phyloP scores from a whole-genome alignment of 2,329 filamentous ascomycete genomes.

The Fusarium bulbicola region DNA sequence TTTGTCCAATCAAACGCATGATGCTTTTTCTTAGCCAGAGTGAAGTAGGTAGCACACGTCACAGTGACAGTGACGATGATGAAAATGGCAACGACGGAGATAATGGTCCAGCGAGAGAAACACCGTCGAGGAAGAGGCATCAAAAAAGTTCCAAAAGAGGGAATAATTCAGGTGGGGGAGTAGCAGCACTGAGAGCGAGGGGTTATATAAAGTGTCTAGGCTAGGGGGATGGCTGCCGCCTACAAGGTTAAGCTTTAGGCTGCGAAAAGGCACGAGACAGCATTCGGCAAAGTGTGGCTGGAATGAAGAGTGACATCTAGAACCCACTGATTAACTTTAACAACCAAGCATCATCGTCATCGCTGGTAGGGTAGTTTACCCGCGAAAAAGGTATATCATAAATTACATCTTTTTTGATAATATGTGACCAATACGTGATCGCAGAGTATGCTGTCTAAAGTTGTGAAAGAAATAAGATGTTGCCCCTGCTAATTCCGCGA shows the following conservation, averaged over 20 bases:
- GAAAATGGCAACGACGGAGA: conserved; percentile 1
- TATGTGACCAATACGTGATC: too few relatives aligned
- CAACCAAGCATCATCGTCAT: neutral
- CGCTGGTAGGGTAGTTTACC: neutral
- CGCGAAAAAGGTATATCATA: fast-evolving
- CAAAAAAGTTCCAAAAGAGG: neutral
- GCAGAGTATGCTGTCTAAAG: too few relatives aligned
- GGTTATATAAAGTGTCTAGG: neutral
- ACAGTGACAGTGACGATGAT: neutral
- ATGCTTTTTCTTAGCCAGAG: neutral
- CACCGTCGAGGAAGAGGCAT: conserved; percentile 19
- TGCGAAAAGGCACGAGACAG: neutral
- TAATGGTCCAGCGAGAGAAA: conserved; percentile 3
- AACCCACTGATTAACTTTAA: neutral
- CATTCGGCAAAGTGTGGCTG: neutral
- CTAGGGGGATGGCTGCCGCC: too few relatives aligned
- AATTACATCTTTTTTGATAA: too few relatives aligned
- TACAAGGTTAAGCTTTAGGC: too few relatives aligned
- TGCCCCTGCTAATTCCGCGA: too few relatives aligned
- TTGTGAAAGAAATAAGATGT: too few relatives aligned
- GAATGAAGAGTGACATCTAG: neutral
- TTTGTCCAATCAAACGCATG: conserved; percentile 24
- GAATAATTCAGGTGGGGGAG: neutral
- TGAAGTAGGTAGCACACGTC: conserved; percentile 12
- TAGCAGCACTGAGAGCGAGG: neutral